phyloP scores from a whole-genome alignment of 108 stramenopile genomes.

The Halocafeteria seosinensis region DNA sequence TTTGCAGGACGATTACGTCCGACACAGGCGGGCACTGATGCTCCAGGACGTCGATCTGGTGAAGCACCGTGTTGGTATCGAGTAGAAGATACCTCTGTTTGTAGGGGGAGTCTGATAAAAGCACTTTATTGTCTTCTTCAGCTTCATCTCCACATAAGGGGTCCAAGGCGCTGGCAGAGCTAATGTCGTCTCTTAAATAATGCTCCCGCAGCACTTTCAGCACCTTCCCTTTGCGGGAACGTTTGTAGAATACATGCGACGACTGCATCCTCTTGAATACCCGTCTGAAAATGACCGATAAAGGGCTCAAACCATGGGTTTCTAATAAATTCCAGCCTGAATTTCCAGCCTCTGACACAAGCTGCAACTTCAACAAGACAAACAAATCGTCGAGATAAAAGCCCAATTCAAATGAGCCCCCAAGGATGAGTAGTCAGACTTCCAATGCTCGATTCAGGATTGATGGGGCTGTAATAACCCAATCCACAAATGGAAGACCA shows the following conservation, averaged over 20 bases:
- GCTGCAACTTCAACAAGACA: too few relatives aligned
- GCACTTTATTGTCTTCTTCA: neutral
- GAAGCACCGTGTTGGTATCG: slow-evolving; percentile 41
- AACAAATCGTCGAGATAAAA: too few relatives aligned
- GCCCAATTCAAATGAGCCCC: too few relatives aligned
- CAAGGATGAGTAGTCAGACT: too few relatives aligned
- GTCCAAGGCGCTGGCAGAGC: slow-evolving; percentile 4
- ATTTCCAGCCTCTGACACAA: too few relatives aligned
- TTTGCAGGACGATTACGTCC: slow-evolving; percentile 9
- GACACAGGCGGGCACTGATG: slow-evolving; percentile 1
- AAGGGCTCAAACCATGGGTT: too few relatives aligned
- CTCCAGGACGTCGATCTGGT: slow-evolving; percentile 45
- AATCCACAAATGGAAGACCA: too few relatives aligned
- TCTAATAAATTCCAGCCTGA: too few relatives aligned
- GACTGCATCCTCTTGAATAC: too few relatives aligned
- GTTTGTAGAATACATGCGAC: neutral
- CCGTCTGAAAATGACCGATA: too few relatives aligned
- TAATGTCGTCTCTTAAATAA: slow-evolving; percentile 34
- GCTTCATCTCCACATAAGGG: neutral
- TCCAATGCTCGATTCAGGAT: too few relatives aligned
- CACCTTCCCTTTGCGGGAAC: slow-evolving; percentile 9
- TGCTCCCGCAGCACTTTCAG: slow-evolving; percentile 21
- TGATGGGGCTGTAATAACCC: too few relatives aligned
- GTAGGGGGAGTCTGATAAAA: neutral
- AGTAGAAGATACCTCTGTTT: slow-evolving; percentile 12